A percentile compares a stretch with the other conserved stretches of the same genome.
phyloP scores from a whole-genome alignment of 495 filamentous ascomycete species.

The Penicillium cinerascens region DNA sequence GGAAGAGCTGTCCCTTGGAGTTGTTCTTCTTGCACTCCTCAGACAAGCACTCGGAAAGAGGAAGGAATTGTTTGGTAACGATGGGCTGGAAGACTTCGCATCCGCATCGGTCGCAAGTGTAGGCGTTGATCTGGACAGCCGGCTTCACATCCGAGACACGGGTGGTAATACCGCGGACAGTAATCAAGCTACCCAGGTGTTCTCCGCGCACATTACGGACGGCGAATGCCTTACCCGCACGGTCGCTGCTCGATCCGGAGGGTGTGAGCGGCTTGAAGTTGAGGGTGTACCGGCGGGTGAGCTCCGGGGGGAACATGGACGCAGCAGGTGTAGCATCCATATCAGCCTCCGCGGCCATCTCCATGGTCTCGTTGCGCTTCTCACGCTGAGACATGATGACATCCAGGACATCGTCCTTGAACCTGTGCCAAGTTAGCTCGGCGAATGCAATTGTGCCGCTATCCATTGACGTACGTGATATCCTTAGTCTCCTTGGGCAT shows the following conservation, averaged over 20 bases:
- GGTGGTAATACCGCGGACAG: slow-evolving; percentile 89
- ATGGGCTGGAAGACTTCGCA: slow-evolving; percentile 97
- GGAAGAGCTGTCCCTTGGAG: slow-evolving; percentile 86
- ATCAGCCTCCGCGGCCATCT: slow-evolving; percentile 63
- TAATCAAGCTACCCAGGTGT: slow-evolving; percentile 89
- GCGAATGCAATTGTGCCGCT: neutral
- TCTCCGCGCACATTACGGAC: slow-evolving; percentile 90
- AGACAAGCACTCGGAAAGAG: slow-evolving; percentile 80
- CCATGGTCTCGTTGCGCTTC: slow-evolving; percentile 75
- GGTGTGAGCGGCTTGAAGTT: slow-evolving; percentile 88
- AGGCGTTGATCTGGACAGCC: slow-evolving; percentile 93
- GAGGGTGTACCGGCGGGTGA: slow-evolving; percentile 90
- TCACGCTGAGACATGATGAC: slow-evolving; percentile 90
- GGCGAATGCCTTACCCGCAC: slow-evolving; percentile 73
- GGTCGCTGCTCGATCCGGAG: slow-evolving; percentile 60
- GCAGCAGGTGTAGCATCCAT: slow-evolving; percentile 52
- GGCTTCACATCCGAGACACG: slow-evolving; percentile 97
- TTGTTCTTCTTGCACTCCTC: slow-evolving; percentile 86
- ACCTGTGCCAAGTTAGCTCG: slow-evolving; percentile 46
- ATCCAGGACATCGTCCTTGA: slow-evolving; percentile 96
- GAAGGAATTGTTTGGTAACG: slow-evolving; percentile 83
- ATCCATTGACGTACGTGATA: slow-evolving; percentile 58
- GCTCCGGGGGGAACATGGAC: slow-evolving; percentile 78
- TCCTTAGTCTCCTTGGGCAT: slow-evolving; percentile 78
- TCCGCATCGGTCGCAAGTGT: slow-evolving; percentile 93